Base-by-base conservation (phyloP, 2,329 filamentous ascomycete species). In the Aureobasidium sp. region DNA sequence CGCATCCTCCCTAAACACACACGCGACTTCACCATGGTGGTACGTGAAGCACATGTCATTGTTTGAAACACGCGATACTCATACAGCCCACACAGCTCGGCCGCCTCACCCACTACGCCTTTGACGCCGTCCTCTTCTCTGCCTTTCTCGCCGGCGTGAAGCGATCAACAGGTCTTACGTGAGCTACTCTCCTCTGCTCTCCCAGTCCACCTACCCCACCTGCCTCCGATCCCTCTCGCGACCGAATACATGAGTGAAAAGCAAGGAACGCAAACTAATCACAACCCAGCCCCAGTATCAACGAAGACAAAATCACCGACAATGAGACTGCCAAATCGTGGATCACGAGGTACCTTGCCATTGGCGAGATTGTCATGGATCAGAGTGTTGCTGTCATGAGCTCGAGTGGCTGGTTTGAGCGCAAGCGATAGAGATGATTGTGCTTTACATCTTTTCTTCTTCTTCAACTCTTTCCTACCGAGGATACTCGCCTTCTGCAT, bases 351-450 rank as follows among this genome's bases (percentile, higher is more conserved):
- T 97, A 97, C 75, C 86, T 97, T 47, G 91, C 91, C 65, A 87
- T 97, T 20, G 94, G 94, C 69, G 94, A 99, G 80, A 96, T 91
- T 85, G 89, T 97, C 67, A 96, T 99, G 91, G 94, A 99, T 76
- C 89, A 95, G 79, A 95, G 91, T 34, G 91, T 97, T 36, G 92
- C 92, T 44, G 84, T 97, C 62, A 90, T 96, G 73, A 89, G 91
- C 45, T 87, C 89, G 53, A 95, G 90, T 73, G 84, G 87, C 64
- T 99, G 87, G 78, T 99, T 99, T 74, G 92, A 97, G 79, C 85
- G 94, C 72, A 92, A 85, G 75, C 85, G 92, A 79, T 95, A 53
- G 48, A 48, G 17, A 45, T 5, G 15, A 15, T 5, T 25, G 5
- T 47, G n/a, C 14, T 36, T 41, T 27, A 8, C 14, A 25, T 41